Evolutionary conservation across 768 basidiomycete genomes (phyloP).

Genomic region (Xanthoconium purpureum): DNA sequence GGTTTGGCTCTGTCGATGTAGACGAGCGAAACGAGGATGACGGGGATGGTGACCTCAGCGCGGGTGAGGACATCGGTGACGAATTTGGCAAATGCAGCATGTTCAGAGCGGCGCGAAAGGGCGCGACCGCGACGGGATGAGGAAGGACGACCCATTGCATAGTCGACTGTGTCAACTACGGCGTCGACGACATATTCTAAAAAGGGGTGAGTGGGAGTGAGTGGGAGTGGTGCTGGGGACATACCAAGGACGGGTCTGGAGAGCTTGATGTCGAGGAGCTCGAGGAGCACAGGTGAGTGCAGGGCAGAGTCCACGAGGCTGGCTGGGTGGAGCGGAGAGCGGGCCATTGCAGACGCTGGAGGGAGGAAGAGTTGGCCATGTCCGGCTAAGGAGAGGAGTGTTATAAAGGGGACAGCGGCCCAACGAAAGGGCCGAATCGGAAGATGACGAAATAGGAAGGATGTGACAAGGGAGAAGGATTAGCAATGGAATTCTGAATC

Average conservation of each 20-base stretch:
- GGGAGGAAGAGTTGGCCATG: conserved; percentile 10
- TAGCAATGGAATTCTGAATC: conserved; percentile 24
- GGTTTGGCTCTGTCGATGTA: conserved; percentile 77
- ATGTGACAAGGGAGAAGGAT: conserved; percentile 21
- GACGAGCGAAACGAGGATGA: conserved; percentile 66
- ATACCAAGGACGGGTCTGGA: conserved; percentile 60
- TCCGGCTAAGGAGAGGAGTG: conserved; percentile 4
- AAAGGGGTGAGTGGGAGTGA: background rate
- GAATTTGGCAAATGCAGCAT: conserved; percentile 60
- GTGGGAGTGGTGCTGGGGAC: conserved; percentile 24
- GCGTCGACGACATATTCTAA: conserved; percentile 71
- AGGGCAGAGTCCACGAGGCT: conserved; percentile 60
- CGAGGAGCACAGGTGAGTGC: conserved; percentile 64
- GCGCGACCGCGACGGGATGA: conserved; percentile 51
- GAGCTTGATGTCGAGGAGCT: conserved; percentile 66
- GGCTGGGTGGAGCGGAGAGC: conserved; percentile 42
- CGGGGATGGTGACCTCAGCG: conserved; percentile 70
- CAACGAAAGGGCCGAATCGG: conserved; percentile 36
- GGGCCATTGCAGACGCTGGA: conserved; percentile 12
- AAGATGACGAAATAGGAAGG: conserved; percentile 28
- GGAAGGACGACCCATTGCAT: conserved; percentile 66
- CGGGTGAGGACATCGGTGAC: conserved; percentile 65
- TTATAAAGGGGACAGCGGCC: conserved; percentile 33
- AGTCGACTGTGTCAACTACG: conserved; percentile 72
- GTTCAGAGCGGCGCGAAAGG: conserved; percentile 46